Evolutionary conservation across 2,329 filamentous ascomycete genomes (phyloP).

Genomic region (Xylariaceae sp.): DNA sequence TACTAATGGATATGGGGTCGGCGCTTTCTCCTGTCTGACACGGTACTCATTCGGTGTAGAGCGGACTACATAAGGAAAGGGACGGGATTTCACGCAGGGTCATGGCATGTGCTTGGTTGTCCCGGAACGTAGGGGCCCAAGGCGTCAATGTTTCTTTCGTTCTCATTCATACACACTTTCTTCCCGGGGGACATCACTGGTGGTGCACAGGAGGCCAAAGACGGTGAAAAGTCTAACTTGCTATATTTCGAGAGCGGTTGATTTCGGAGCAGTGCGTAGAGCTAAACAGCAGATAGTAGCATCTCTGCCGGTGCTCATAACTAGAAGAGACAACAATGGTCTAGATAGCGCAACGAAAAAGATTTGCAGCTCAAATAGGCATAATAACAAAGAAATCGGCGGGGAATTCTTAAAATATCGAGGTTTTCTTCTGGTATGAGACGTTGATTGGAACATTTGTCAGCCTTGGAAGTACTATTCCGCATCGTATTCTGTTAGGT

Average conservation of each 20-base stretch:
- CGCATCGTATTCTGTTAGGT: no score
- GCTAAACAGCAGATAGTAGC: constrained; percentile 8
- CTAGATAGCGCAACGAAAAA: constrained; percentile 22
- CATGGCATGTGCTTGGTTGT: constrained; percentile 12
- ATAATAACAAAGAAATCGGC: constrained; percentile 1
- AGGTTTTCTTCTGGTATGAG: no score
- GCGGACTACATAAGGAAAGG: constrained; percentile 15
- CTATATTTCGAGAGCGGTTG: constrained; percentile 9
- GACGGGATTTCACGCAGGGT: constrained; percentile 12
- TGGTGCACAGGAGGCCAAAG: constrained; percentile 6
- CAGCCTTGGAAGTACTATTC: no score
- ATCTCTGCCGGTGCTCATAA: constrained; percentile 19
- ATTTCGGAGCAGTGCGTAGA: constrained; percentile 14
- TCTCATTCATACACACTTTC: neutral
- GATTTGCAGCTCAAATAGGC: neutral
- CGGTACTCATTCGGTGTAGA: constrained; percentile 20
- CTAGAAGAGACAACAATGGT: constrained; percentile 17
- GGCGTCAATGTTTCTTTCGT: constrained; percentile 1
- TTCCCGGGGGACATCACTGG: neutral
- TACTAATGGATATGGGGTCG: constrained; percentile 17
- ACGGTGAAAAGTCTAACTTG: neutral
- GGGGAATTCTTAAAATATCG: neutral
- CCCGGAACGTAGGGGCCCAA: neutral
- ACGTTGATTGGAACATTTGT: no score
- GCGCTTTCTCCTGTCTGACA: constrained; percentile 10